Percentiles rank a stretch among this genome's conserved stretches.
These are phyloP conservation scores for Dendrobium nobile DNA, from an alignment of 106 monocot genomes.

Conservation along the genomic window DNA sequence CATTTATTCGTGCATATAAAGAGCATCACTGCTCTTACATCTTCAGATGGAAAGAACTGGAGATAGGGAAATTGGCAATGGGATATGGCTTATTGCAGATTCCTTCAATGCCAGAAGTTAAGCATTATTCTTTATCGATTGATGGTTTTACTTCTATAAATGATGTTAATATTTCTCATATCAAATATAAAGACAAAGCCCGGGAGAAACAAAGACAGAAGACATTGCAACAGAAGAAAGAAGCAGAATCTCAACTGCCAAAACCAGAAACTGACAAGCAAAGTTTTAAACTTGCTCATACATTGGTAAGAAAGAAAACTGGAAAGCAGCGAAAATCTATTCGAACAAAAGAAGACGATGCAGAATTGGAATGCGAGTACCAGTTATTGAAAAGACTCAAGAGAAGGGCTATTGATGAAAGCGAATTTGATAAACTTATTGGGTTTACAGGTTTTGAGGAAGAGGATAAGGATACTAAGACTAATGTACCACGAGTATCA, in stretches of 20 bases:
- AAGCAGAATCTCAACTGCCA: slow-evolving; percentile 12
- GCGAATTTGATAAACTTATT: slow-evolving; percentile 72
- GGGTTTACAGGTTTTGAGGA: slow-evolving; percentile 36
- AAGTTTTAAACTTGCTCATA: neutral
- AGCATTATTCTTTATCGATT: slow-evolving; percentile 79
- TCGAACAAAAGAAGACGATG: slow-evolving; percentile 76
- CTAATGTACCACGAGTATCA: neutral
- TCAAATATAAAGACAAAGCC: slow-evolving; percentile 87
- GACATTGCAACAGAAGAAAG: slow-evolving; percentile 34
- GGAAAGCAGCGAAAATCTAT: slow-evolving; percentile 66
- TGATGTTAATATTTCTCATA: slow-evolving; percentile 50
- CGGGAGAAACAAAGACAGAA: slow-evolving; percentile 82
- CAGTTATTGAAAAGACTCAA: slow-evolving; percentile 83
- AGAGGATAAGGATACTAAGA: slow-evolving; percentile 1
- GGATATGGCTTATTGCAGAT: slow-evolving; percentile 90
- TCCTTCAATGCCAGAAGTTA: slow-evolving; percentile 90
- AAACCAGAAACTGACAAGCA: slow-evolving; percentile 29
- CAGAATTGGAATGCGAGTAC: slow-evolving; percentile 81
- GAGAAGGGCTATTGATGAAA: slow-evolving; percentile 73
- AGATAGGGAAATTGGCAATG: slow-evolving; percentile 91
- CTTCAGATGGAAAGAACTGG: slow-evolving; percentile 95
- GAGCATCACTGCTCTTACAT: slow-evolving; percentile 96
- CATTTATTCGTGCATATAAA: slow-evolving; percentile 87
- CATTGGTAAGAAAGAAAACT: slow-evolving; percentile 59
- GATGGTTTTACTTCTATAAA: slow-evolving; percentile 61